These are phyloP conservation scores for Botrytis elliptica DNA, from an alignment of 2,329 filamentous ascomycete species.

Conservation along the genomic window DNA sequence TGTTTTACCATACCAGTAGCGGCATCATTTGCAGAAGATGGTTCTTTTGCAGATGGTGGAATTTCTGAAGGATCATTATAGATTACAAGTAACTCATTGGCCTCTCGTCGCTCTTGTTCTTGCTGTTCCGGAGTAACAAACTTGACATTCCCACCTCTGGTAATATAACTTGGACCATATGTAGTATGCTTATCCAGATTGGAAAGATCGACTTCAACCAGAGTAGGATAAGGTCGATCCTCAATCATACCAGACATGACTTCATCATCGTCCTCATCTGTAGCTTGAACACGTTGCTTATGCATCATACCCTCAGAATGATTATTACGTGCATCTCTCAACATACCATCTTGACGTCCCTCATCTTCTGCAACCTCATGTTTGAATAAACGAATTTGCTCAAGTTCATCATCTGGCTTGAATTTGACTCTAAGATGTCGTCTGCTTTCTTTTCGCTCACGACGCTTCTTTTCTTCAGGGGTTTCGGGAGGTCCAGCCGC, in stretches of 20 bases:
- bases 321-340: constrained; percentile 70
- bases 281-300: constrained; percentile 51
- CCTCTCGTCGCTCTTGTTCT: constrained; percentile 56
- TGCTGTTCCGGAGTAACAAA: constrained; percentile 57
- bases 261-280: constrained; percentile 54
- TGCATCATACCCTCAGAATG: constrained; percentile 70
- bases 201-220: constrained; percentile 47
- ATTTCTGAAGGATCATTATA: constrained; percentile 40
- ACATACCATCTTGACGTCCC: constrained; percentile 65
- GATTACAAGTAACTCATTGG: constrained; percentile 55
- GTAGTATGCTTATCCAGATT: constrained; percentile 36
- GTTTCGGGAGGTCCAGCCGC: constrained; percentile 53
- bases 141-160: constrained; percentile 51
- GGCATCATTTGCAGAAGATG: constrained; percentile 25
- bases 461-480: constrained; percentile 63
- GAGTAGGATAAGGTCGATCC: constrained; percentile 53
- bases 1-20: constrained; percentile 22
- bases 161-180: constrained; percentile 52
- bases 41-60: constrained; percentile 39
- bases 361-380: constrained; percentile 71
- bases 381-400: constrained; percentile 66
- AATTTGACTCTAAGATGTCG: constrained; percentile 69
- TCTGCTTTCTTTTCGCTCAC: constrained; percentile 70
- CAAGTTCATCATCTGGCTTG: constrained; percentile 65
- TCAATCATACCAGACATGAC: constrained; percentile 40